These are phyloP conservation scores for Nakazawaea holstii DNA, from an alignment of 805 yeast genomes.

Conservation along the genomic window DNA sequence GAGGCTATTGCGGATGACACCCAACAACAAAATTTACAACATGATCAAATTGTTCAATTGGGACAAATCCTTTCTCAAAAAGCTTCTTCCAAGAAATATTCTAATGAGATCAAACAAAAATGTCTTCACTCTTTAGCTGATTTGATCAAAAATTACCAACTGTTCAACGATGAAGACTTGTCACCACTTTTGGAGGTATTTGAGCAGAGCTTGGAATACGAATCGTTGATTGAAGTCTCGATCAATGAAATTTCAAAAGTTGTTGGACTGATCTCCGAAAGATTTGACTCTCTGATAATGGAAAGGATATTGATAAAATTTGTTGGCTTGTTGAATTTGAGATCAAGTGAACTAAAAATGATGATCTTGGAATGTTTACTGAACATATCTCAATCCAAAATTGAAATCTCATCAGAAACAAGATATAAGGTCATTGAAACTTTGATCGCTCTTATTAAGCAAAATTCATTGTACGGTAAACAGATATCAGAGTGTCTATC, in stretches of 20 bases:
- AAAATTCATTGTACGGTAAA: neutral
- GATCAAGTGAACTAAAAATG: neutral
- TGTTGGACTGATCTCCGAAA: neutral
- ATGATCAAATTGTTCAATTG: neutral
- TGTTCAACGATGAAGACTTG: neutral
- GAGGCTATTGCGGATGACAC: neutral
- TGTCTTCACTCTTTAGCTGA: constrained; percentile 17
- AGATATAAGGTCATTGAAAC: neutral
- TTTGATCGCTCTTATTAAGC: neutral
- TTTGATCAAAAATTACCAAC: constrained; percentile 3
- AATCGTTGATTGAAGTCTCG: constrained; percentile 27
- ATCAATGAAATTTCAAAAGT: constrained; percentile 21
- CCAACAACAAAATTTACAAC: neutral
- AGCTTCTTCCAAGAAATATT: constrained; percentile 23
- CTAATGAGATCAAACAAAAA: constrained; percentile 26
- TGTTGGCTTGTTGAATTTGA: constrained; percentile 1
- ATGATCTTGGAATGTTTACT: constrained; percentile 4
- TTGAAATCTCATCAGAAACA: neutral
- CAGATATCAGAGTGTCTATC: neutral
- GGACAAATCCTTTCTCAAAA: constrained; percentile 15
- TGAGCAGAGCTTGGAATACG: constrained; percentile 26
- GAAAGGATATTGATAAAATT: constrained; percentile 3
- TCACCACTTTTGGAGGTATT: constrained; percentile 24
- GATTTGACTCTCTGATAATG: neutral
- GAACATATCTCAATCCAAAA: neutral